Conservation (phyloP, 345 rosid species). For the Trapa bicornis region DNA sequence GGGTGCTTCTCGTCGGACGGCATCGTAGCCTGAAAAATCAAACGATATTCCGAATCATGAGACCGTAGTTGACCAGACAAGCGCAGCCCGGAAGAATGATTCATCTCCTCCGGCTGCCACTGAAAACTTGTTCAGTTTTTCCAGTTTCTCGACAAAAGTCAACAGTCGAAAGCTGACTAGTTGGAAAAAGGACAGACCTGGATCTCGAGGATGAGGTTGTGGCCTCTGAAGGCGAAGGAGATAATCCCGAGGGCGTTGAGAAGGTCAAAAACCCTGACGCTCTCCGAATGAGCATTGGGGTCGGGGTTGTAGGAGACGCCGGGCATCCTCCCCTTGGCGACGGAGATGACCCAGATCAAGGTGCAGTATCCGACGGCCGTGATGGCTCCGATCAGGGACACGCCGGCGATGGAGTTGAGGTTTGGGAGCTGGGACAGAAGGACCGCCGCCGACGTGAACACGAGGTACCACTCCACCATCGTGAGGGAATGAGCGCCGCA, state of each 20-base stretch:
- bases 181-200: slow-evolving; percentile 27
- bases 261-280: slow-evolving; percentile 21
- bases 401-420: slow-evolving; percentile 51
- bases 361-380: slow-evolving; percentile 46
- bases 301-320: slow-evolving; percentile 34
- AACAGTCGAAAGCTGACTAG: too few relatives aligned
- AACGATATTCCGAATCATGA: too few relatives aligned
- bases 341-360: slow-evolving; percentile 43
- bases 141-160: too few relatives aligned
- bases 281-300: not conserved
- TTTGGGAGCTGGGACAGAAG: slow-evolving; percentile 53
- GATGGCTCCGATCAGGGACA: slow-evolving; percentile 42
- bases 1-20: slow-evolving; percentile 66
- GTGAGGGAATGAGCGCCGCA: slow-evolving; percentile 29
- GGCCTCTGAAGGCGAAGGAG: slow-evolving; percentile 60
- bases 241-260: slow-evolving; percentile 53
- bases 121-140: too few relatives aligned
- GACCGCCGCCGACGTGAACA: slow-evolving; percentile 36
- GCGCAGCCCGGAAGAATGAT: too few relatives aligned
- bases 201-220: slow-evolving; percentile 60
- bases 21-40: slow-evolving; percentile 46
- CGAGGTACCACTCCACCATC: slow-evolving; percentile 38
- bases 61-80: too few relatives aligned
- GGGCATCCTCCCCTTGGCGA: slow-evolving; percentile 22
- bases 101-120: too few relatives aligned